Evolutionary conservation across 306 rosid genomes (phyloP).

Genomic region (Cicer bijugum): DNA sequence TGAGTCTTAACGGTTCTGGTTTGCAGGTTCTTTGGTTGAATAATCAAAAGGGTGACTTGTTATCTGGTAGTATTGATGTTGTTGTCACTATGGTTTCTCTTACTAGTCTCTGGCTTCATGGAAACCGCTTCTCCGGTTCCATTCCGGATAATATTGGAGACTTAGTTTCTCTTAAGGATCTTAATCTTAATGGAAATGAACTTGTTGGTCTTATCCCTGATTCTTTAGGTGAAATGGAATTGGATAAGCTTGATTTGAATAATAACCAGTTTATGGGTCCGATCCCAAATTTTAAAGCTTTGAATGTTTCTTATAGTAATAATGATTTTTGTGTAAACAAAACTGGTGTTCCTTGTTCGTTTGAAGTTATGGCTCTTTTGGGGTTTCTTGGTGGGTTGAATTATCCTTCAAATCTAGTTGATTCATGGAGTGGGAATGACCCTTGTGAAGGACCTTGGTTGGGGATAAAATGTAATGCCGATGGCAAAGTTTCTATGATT

Average conservation of each 20-base stretch:
- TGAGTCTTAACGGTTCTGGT: conserved; percentile 40
- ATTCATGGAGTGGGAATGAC: conserved; percentile 73
- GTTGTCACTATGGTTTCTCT: conserved; percentile 70
- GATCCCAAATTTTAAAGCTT: conserved; percentile 68
- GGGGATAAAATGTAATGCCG: conserved; percentile 65
- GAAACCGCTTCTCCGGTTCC: conserved; percentile 71
- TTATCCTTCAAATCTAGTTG: conserved; percentile 68
- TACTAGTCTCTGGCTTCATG: conserved; percentile 81
- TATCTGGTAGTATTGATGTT: conserved; percentile 69
- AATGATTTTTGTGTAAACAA: conserved; percentile 66
- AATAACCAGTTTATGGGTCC: conserved; percentile 89
- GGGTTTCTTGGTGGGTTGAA: conserved; percentile 69
- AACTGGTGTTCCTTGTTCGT: conserved; percentile 62
- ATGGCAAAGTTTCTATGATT: conserved; percentile 61
- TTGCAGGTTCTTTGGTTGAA: conserved; percentile 78
- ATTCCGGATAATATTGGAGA: conserved; percentile 77
- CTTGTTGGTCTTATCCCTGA: conserved; percentile 81
- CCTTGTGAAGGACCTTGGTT: conserved; percentile 75
- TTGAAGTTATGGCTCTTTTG: conserved; percentile 74
- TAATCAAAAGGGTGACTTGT: conserved; percentile 59
- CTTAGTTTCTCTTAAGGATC: conserved; percentile 65
- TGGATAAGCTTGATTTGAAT: conserved; percentile 68
- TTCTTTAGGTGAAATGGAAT: conserved; percentile 58
- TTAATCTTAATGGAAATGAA: conserved; percentile 75
- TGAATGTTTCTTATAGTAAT: conserved; percentile 25